Conservation (phyloP, 192 early-diverging fungal genomes). For the Backusella parvicylindrica region DNA sequence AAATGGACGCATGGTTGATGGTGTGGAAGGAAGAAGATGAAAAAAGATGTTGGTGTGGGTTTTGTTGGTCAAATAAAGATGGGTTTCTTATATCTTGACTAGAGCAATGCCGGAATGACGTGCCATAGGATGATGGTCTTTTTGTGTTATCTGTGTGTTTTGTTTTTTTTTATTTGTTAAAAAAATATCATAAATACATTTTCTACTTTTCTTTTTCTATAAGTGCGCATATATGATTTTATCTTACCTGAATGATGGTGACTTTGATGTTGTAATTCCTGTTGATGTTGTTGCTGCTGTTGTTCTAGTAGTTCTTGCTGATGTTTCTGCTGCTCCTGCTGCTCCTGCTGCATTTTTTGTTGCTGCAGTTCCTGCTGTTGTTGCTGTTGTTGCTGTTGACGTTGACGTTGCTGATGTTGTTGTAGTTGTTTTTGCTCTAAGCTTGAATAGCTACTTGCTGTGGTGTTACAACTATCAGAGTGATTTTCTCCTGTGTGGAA, state of each 20-base stretch:
- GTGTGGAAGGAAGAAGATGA: conserved; percentile 21
- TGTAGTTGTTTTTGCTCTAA: neutral
- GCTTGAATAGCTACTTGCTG: neutral
- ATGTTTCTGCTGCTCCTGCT: too few relatives aligned
- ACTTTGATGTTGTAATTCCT: neutral
- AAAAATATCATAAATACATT: neutral
- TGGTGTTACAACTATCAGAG: neutral
- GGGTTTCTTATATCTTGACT: neutral
- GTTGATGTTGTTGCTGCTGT: neutral
- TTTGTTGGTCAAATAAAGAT: conserved; percentile 2
- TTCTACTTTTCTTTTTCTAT: neutral
- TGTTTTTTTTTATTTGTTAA: too few relatives aligned
- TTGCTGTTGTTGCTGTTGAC: neutral
- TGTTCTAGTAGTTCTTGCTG: neutral
- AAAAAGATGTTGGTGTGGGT: conserved; percentile 22
- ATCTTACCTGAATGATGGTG: neutral
- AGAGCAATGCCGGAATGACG: neutral
- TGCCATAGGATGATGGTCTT: neutral
- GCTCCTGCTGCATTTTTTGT: too few relatives aligned
- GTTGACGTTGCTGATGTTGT: neutral
- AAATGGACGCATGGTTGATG: conserved; percentile 11
- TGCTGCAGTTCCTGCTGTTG: neutral
- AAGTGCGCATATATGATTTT: neutral
- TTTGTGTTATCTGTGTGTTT: neutral
- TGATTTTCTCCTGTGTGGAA: neutral